These are phyloP conservation scores for Barnettozyma sp. DNA, from an alignment of 805 yeast species.

Conservation along the genomic window DNA sequence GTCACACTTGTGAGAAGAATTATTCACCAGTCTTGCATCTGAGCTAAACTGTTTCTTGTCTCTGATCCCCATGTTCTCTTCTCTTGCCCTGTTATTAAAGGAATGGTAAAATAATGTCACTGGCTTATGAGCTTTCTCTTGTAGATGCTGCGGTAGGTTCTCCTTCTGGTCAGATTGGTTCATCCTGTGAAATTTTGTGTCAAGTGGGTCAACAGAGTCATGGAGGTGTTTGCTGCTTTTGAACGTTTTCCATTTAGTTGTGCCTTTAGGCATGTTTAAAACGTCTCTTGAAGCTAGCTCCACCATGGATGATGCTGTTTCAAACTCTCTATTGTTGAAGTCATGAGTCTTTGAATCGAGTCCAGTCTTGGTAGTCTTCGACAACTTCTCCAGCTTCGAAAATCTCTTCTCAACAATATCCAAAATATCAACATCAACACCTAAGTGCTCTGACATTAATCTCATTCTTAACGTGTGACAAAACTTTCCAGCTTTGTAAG, in stretches of 20 bases:
- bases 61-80: conserved; percentile 75
- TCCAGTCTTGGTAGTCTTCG: conserved; percentile 23
- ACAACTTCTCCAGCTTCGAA: conserved; percentile 32
- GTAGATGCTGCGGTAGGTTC: conserved; percentile 19
- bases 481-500: conserved; percentile 76
- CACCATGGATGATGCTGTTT: conserved; percentile 55
- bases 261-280: conserved; percentile 43
- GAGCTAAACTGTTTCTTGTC: conserved; percentile 76
- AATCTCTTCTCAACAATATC: conserved; percentile 78
- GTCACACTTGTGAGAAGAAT: conserved; percentile 57
- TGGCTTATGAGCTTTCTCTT: conserved; percentile 17
- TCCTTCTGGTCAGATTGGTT: conserved; percentile 21
- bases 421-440: conserved; percentile 82
- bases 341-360: conserved; percentile 37
- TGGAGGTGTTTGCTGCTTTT: conserved; percentile 5
- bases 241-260: conserved; percentile 36
- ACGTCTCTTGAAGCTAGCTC: conserved; percentile 70
- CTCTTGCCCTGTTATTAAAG: conserved; percentile 86
- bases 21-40: conserved; percentile 74
- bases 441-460: conserved; percentile 94
- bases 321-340: conserved; percentile 30
- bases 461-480: conserved; percentile 85
- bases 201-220: conserved; percentile 18
- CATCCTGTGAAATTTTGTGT: conserved; percentile 20
- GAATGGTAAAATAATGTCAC: conserved; percentile 36